phyloP scores from a whole-genome alignment of 2,329 filamentous ascomycete genomes.

The Neurospora sp. region DNA sequence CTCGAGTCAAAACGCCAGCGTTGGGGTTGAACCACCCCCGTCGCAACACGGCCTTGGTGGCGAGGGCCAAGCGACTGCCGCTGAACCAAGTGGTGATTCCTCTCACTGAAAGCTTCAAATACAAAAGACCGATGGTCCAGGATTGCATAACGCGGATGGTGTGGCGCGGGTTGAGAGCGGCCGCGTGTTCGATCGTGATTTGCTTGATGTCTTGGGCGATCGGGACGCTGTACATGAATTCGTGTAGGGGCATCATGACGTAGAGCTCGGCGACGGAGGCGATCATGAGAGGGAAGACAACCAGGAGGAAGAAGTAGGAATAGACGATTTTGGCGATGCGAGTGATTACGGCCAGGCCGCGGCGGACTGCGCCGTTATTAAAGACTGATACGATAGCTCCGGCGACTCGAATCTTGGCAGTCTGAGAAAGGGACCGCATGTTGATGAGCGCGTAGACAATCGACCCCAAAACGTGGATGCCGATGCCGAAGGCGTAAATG shows the following conservation, averaged over 20 bases:
- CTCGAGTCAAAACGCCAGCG: constrained; percentile 67
- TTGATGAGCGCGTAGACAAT: constrained; percentile 53
- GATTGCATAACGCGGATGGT: constrained; percentile 82
- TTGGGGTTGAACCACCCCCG: constrained; percentile 74
- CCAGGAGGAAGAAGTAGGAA: constrained; percentile 61
- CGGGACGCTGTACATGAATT: constrained; percentile 48
- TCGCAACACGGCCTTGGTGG: constrained; percentile 63
- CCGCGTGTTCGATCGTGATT: constrained; percentile 18
- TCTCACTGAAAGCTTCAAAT: constrained; percentile 69
- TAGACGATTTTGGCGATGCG: constrained; percentile 51
- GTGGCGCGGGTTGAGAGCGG: constrained; percentile 38
- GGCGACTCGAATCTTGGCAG: constrained; percentile 23
- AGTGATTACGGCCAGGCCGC: constrained; percentile 20
- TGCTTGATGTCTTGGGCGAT: constrained; percentile 16
- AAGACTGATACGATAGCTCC: constrained; percentile 19
- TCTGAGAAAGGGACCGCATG: constrained; percentile 28
- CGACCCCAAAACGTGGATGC: constrained; percentile 70
- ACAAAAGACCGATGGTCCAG: constrained; percentile 88
- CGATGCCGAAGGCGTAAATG: constrained; percentile 90
- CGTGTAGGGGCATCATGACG: constrained; percentile 75
- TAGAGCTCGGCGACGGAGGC: constrained; percentile 81
- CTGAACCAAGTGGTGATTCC: constrained; percentile 59
- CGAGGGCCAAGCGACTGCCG: constrained; percentile 61
- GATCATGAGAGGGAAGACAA: constrained; percentile 75
- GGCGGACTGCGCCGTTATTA: constrained; percentile 23